These are phyloP conservation scores for Aureobasidium sp. DNA, from an alignment of 2,329 filamentous ascomycete genomes.

Conservation along the genomic window DNA sequence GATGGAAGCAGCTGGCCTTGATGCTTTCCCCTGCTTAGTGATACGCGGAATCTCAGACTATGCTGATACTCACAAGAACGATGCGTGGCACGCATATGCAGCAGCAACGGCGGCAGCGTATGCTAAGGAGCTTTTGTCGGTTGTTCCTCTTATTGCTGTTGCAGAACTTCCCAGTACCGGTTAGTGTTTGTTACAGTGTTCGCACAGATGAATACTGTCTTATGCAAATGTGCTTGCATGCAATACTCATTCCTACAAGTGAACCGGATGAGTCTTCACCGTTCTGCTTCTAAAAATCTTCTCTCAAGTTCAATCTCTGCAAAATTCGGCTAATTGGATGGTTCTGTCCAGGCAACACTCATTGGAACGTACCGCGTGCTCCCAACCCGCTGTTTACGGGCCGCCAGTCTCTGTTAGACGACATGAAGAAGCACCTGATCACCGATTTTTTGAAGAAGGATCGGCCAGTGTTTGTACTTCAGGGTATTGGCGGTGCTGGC, in stretches of 20 bases:
- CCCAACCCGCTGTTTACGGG: background rate
- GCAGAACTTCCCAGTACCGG: background rate
- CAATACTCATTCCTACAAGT: no score
- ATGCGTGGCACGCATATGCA: constrained; percentile 27
- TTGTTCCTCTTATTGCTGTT: background rate
- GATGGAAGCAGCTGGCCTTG: constrained; percentile 19
- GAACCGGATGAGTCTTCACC: no score
- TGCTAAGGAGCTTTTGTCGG: constrained; percentile 15
- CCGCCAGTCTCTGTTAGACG: background rate
- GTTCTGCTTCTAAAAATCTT: no score
- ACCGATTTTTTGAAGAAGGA: background rate
- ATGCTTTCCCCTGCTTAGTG: constrained; percentile 19
- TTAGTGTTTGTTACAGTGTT: background rate
- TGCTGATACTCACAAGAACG: constrained; percentile 25
- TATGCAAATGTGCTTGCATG: background rate
- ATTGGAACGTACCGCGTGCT: background rate
- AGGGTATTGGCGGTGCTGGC: constrained; percentile 26
- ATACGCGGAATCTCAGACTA: constrained; percentile 22
- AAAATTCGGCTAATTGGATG: no score
- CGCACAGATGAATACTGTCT: background rate
- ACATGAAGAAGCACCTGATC: background rate
- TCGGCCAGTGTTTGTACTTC: constrained; percentile 23
- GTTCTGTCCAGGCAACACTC: background rate
- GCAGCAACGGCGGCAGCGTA: constrained; percentile 24
- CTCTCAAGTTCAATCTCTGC: no score